Evolutionary conservation across 257 asterid genomes (phyloP).

Genomic region (Vinca minor): DNA sequence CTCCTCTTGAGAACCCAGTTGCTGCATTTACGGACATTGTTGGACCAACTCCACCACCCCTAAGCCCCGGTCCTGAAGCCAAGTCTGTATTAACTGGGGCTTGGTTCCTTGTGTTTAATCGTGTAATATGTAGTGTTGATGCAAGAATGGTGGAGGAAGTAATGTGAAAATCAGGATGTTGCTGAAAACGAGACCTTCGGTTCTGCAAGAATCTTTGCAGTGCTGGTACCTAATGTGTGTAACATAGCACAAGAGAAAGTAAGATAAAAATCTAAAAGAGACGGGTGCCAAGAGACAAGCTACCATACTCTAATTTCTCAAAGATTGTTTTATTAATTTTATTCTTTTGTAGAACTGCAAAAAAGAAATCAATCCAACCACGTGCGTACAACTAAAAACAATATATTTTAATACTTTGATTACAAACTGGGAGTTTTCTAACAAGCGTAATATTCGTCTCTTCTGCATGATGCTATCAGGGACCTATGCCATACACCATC

Average conservation of each 20-base stretch:
- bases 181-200: slow-evolving; percentile 77
- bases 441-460: background rate
- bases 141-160: slow-evolving; percentile 92
- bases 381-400: too few relatives aligned
- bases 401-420: too few relatives aligned
- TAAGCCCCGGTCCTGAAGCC: slow-evolving; percentile 37
- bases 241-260: background rate
- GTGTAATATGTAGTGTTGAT: slow-evolving; percentile 81
- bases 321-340: too few relatives aligned
- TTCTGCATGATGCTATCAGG: background rate
- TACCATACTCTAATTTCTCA: background rate
- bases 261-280: background rate
- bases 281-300: background rate
- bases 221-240: slow-evolving; percentile 69
- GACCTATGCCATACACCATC: background rate
- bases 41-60: slow-evolving; percentile 38
- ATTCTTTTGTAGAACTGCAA: too few relatives aligned
- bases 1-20: slow-evolving; percentile 35
- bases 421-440: too few relatives aligned
- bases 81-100: slow-evolving; percentile 41
- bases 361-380: too few relatives aligned
- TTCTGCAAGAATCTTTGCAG: slow-evolving; percentile 89
- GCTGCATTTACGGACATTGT: slow-evolving; percentile 31
- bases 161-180: slow-evolving; percentile 89
- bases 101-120: slow-evolving; percentile 66